Evolutionary conservation across 805 yeast genomes (phyloP), one percentile per base, ranked within the genome.

Genomic region (Candida dendrica): DNA sequence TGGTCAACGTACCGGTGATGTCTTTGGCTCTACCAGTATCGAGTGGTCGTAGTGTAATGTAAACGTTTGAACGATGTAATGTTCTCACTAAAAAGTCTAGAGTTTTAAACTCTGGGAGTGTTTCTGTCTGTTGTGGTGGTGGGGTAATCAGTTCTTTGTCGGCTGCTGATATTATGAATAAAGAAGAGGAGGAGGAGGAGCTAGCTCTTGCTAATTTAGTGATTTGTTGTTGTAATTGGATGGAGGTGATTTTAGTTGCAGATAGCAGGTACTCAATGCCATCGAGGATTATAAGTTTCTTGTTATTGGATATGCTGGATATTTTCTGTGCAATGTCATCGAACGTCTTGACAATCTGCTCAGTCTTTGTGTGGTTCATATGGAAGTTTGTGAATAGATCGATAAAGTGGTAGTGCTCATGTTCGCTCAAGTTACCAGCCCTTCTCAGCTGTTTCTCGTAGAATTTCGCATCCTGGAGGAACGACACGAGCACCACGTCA

Each of bases 1-100:
- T 69, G 0, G 75, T 67, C 34, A 88, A 55, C 4, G 81, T 69
- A 1, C 96, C 96, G 0, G 95, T 82, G 3, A 85, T 74, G 56
- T 88, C 96, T 36, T 74, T 76, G 0, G 96, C 95, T 50, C 87
- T 69, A 0, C 95, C 95, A 0, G 95, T 86, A 3, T 74, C 68
- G 45, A 88, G 63, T 1, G 95, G 89, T 51, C 75, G 73, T 30
- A 87, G 55, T 17, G 72, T 66, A n/a, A 87, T 48, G 33, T 77
- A 66, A 34, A 78, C 46, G 27, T 69, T 66, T 0, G 85, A 66
- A 42, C 73, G 69, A 50, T 79, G 78, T 17, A 73, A 56, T 18
- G 78, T 46, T 42, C 71, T 71, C 3, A 66, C 59, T 19, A 76
- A 54, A 47, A 79, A 72, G 32, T 73, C 75, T 0, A 76, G 58